Evolutionary conservation across 805 yeast genomes (phyloP).

Genomic region (Candida stauntonica): DNA sequence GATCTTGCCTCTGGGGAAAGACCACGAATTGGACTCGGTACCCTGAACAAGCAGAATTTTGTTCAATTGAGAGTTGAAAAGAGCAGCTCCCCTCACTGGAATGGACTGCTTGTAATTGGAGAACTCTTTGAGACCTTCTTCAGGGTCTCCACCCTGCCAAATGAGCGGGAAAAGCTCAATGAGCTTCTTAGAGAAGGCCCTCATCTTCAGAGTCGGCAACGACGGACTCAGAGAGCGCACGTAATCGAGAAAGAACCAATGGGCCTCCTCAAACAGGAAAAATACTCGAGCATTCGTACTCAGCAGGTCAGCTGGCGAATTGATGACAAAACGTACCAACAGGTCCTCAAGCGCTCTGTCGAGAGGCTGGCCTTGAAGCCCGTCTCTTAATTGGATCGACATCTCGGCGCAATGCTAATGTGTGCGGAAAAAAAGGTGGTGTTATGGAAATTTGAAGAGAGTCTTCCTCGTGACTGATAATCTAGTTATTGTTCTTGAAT

Average conservation of each 20-base stretch:
- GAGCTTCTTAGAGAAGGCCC: conserved; percentile 64
- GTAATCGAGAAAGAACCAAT: conserved; percentile 93
- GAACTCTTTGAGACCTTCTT: conserved; percentile 71
- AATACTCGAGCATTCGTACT: conserved; percentile 74
- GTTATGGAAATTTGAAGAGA: background rate
- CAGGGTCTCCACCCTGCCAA: conserved; percentile 84
- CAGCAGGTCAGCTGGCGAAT: conserved; percentile 88
- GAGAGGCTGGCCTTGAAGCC: conserved; percentile 58
- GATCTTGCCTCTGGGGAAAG: conserved; percentile 96
- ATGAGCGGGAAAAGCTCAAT: conserved; percentile 67
- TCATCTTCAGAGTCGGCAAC: conserved; percentile 75
- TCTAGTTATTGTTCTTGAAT: too few species aligned
- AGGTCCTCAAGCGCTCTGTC: conserved; percentile 81
- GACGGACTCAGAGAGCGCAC: conserved; percentile 65
- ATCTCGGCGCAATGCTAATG: conserved; percentile 28
- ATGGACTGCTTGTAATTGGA: conserved; percentile 82
- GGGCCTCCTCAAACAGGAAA: conserved; percentile 96
- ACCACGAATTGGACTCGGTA: conserved; percentile 79
- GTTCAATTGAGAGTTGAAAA: conserved; percentile 65
- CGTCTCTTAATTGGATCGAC: conserved; percentile 55
- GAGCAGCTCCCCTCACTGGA: conserved; percentile 95
- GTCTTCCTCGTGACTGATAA: too few species aligned
- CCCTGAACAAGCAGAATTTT: conserved; percentile 82
- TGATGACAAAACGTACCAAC: conserved; percentile 82
- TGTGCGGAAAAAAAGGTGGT: too few species aligned